Evolutionary conservation across 352 stramenopile species (phyloP).

Genomic region (Peronosclerospora sorghi): DNA sequence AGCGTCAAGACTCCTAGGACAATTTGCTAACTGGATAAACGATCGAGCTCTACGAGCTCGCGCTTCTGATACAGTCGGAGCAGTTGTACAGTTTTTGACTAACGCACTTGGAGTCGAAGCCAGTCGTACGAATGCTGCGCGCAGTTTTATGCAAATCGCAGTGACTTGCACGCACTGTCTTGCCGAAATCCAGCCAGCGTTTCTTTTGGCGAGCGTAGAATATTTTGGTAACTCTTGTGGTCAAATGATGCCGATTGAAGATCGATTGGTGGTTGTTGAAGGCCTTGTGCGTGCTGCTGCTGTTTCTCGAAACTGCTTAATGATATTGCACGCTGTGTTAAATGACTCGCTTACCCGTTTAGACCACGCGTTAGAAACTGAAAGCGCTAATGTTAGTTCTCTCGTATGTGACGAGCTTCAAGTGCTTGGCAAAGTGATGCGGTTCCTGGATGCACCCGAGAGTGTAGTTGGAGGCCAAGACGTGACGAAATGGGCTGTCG

Average conservation of each 20-base stretch:
- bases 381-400: conserved; percentile 9
- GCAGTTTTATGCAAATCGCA: conserved; percentile 65
- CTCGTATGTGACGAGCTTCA: conserved; percentile 48
- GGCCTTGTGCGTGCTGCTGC: conserved; percentile 43
- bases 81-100: conserved; percentile 49
- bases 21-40: conserved; percentile 53
- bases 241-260: conserved; percentile 29
- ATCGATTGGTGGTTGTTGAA: conserved; percentile 56
- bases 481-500: conserved; percentile 35
- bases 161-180: conserved; percentile 38
- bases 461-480: conserved; percentile 36
- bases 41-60: conserved; percentile 18
- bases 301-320: conserved; percentile 32
- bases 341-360: conserved; percentile 36
- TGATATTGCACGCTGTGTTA: conserved; percentile 40
- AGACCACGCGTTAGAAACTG: conserved; percentile 27
- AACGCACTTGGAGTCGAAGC: conserved; percentile 21
- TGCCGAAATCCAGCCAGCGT: conserved; percentile 29
- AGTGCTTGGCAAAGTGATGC: conserved; percentile 51
- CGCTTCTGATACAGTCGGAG: conserved; percentile 28
- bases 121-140: conserved; percentile 40
- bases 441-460: conserved; percentile 49
- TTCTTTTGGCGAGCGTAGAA: conserved; percentile 31
- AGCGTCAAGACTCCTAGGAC: conserved; percentile 38
- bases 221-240: conserved; percentile 23